Percentiles rank a stretch among this genome's conserved stretches.
phyloP scores from a whole-genome alignment of 495 filamentous ascomycete species.

The Lindgomyces ingoldianus region DNA sequence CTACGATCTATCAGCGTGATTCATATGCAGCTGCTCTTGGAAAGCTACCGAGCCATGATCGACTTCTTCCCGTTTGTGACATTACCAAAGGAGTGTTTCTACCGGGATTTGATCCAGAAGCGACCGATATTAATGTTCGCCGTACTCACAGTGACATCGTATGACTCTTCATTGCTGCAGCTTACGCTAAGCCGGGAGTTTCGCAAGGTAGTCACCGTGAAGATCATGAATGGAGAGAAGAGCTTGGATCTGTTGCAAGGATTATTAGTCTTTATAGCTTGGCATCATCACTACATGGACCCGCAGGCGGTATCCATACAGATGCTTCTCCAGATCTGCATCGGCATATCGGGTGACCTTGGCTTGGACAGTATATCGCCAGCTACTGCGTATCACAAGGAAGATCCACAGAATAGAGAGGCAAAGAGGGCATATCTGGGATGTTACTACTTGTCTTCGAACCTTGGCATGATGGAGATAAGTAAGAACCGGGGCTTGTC shows the following conservation, averaged over 20 bases:
- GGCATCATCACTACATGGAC: conserved; percentile 35
- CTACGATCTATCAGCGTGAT: conserved; percentile 24
- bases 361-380: conserved; percentile 11
- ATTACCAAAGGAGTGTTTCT: conserved; percentile 11
- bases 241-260: conserved; percentile 34
- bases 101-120: conserved; percentile 16
- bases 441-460: conserved; percentile 28
- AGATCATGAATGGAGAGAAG: conserved; percentile 33
- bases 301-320: conserved; percentile 25
- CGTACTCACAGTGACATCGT: conserved; percentile 23
- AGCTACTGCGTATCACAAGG: background rate
- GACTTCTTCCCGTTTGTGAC: conserved; percentile 31
- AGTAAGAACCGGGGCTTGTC: conserved; percentile 5
- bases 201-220: conserved; percentile 25
- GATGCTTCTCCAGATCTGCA: conserved; percentile 32
- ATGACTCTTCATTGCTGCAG: conserved; percentile 20
- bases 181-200: conserved; percentile 27
- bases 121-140: conserved; percentile 30
- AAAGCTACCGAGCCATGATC: conserved; percentile 21
- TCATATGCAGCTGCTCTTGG: conserved; percentile 21
- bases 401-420: conserved; percentile 17
- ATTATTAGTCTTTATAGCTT: conserved; percentile 30
- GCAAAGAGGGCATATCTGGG: conserved; percentile 31
- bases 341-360: conserved; percentile 29
- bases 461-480: conserved; percentile 8